Base-by-base conservation (phyloP, 106 monocot genomes). In the Gastrodia elata region DNA sequence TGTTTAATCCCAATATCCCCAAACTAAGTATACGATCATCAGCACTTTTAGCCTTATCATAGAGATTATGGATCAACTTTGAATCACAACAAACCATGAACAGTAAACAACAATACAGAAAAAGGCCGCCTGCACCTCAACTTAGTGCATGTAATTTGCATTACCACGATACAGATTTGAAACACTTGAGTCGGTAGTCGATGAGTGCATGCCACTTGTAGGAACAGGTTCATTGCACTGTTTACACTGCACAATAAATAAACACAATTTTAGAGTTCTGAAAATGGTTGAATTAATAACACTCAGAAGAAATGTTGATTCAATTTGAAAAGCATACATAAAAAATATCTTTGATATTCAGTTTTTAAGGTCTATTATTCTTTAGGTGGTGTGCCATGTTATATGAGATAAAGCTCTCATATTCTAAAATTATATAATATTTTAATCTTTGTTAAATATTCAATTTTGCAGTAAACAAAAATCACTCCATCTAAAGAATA, bases 141-240 rank as follows among this genome's bases (percentile, higher is more conserved):
- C 18, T 16, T 10, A 64, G 3, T 64, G 34, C 18, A 48, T 22
- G 40, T 42, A 40, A 44, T 39, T 6, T 36, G 37, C 68, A 71
- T 89, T 92, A 96, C 95, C 81, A 73, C 89, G 87, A 73, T 75
- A 89, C n/a, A 86, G 74, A 70, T 87, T 87, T 64, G 86, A 61
- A 68, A 76, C 78, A 16, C 74, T 77, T 71, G 91, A 76, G 38
- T 35, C 80, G 22, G 70, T 48, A 79, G 80, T 32, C 70, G 86
- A 80, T 67, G 90, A 85, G 57, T 83, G 65, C 24, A 64, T 77
- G 27, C 73, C 65, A 49, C 83, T 71, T 69, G 89, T 67, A 64
- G 83, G 58, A 71, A 84, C 59, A 48, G 82, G 87, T 20, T 85
- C 85, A 84, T 81, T 89, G 78, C 95, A 95, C 73, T 89, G 72